phyloP scores from a whole-genome alignment of 306 rosid species.

The Quercus variabilis region DNA sequence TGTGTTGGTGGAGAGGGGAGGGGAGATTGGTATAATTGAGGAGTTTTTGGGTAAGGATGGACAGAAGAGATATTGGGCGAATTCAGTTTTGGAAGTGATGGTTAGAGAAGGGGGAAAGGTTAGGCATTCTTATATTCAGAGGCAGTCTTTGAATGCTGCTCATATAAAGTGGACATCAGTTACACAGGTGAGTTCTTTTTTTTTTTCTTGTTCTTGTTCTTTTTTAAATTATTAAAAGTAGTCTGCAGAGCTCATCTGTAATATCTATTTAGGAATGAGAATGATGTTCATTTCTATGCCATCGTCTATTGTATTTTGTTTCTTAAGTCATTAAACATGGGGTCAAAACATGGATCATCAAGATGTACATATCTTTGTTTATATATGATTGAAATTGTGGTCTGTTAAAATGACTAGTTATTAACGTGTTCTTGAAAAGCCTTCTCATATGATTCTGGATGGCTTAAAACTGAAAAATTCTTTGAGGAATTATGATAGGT shows the following conservation, averaged over 20 bases:
- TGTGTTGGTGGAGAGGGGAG: conserved; percentile 79
- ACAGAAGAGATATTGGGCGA: conserved; percentile 60
- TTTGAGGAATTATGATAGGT: background rate
- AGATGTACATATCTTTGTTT: background rate
- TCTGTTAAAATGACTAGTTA: background rate
- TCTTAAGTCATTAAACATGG: background rate
- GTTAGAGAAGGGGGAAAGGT: conserved; percentile 73
- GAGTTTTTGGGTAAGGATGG: conserved; percentile 49
- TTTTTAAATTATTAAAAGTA: background rate
- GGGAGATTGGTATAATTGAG: conserved; percentile 65
- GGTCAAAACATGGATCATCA: background rate
- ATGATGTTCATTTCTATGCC: background rate
- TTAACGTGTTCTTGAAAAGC: background rate
- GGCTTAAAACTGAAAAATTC: background rate
- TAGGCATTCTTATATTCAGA: conserved; percentile 85
- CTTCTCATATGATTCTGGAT: background rate
- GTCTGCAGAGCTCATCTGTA: background rate
- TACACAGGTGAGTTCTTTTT: conserved; percentile 49
- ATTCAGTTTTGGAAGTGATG: conserved; percentile 69
- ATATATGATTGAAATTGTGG: background rate
- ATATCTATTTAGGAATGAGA: background rate
- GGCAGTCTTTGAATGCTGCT: conserved; percentile 68
- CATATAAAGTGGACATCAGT: conserved; percentile 93
- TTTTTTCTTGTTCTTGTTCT: background rate
- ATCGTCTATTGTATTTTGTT: background rate